Conservation (phyloP, 306 rosid genomes). For the Pueraria montana region DNA sequence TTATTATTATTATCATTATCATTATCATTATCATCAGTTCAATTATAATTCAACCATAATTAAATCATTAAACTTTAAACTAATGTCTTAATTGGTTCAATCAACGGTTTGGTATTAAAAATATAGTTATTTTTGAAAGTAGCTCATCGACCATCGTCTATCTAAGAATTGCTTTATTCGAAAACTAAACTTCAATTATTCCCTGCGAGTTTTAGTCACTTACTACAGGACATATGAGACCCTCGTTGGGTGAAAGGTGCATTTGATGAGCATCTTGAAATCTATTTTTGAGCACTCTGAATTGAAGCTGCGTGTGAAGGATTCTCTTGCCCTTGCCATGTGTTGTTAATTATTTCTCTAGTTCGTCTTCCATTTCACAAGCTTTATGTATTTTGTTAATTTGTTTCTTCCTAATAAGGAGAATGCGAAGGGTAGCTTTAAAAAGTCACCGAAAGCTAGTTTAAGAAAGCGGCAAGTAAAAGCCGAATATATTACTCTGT, state of each 20-base stretch:
- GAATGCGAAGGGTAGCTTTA: slow-evolving; percentile 42
- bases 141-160: background rate
- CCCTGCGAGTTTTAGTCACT: background rate
- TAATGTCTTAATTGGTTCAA: too few relatives aligned
- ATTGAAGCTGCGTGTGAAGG: background rate
- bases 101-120: background rate
- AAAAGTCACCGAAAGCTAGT: slow-evolving; percentile 47
- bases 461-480: slow-evolving; percentile 24
- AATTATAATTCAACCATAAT: too few relatives aligned
- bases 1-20: too few relatives aligned
- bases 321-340: slow-evolving; percentile 33
- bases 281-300: too few relatives aligned
- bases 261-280: background rate
- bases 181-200: slow-evolving; percentile 9
- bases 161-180: background rate
- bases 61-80: too few relatives aligned
- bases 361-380: background rate
- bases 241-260: background rate
- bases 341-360: slow-evolving; percentile 22
- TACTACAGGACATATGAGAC: background rate
- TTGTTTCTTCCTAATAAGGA: slow-evolving; percentile 1
- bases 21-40: too few relatives aligned
- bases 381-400: background rate
- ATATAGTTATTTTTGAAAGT: background rate
- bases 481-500: slow-evolving; percentile 20